Evolutionary conservation across 164 flowering plant genomes (phyloP).

Genomic region (Vitis rupestris): DNA sequence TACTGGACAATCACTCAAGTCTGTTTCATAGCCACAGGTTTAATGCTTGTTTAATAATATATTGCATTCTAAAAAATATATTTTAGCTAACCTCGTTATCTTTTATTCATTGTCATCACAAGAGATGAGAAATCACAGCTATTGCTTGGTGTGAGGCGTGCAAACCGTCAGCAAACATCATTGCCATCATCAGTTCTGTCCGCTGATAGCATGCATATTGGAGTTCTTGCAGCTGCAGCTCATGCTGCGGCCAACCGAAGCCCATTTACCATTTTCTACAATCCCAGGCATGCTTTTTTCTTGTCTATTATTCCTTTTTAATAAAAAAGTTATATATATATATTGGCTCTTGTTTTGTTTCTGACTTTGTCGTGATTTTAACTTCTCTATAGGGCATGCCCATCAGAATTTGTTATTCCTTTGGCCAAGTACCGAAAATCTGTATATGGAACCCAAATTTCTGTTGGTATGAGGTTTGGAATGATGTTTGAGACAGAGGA

Average conservation of each 20-base stretch:
- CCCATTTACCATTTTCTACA: conserved; percentile 87
- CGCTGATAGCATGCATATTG: conserved; percentile 99
- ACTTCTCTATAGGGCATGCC: conserved; percentile 66
- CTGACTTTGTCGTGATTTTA: conserved; percentile 1
- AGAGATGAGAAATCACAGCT: conserved; percentile 96
- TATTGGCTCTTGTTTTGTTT: conserved; percentile 3
- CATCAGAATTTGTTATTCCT: conserved; percentile 90
- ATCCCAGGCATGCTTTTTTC: conserved; percentile 67
- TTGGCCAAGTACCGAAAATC: conserved; percentile 69
- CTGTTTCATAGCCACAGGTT: no score
- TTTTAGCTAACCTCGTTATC: not conserved
- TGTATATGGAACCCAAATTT: conserved; percentile 69
- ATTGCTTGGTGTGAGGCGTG: conserved; percentile 86
- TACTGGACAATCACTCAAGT: no score
- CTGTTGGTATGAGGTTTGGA: conserved; percentile 96
- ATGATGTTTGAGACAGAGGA: conserved; percentile 99
- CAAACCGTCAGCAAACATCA: conserved; percentile 83
- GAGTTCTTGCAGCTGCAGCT: conserved; percentile 99
- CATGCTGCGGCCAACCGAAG: conserved; percentile 93
- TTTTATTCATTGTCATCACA: conserved; percentile 2
- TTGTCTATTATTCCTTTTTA: not conserved
- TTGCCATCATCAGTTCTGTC: conserved; percentile 94
- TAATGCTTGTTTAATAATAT: not conserved
- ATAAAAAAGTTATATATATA: not conserved
- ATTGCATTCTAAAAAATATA: not conserved